Conservation (phyloP, 2,329 filamentous ascomycete genomes). For the Botrytis elliptica region DNA sequence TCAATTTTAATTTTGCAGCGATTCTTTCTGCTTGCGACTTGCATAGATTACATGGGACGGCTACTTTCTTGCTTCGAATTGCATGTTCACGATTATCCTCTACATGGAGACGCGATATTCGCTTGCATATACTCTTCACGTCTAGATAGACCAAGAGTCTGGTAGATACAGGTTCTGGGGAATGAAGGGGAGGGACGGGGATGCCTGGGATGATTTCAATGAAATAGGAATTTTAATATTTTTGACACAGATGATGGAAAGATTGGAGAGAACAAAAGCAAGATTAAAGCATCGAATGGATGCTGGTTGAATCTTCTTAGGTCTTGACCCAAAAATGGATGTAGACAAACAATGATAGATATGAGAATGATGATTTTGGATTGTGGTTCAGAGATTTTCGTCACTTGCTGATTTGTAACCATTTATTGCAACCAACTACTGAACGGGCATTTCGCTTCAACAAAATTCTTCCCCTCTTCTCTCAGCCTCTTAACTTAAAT, state of each 20-base stretch:
- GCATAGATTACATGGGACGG: slow-evolving; percentile 6
- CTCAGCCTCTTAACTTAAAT: background rate
- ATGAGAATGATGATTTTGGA: background rate
- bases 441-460: background rate
- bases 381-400: background rate
- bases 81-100: slow-evolving; percentile 1
- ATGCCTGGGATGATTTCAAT: slow-evolving; percentile 5
- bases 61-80: background rate
- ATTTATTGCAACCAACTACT: background rate
- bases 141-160: background rate
- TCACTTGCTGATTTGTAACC: background rate
- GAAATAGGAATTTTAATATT: slow-evolving; percentile 2
- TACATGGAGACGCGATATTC: slow-evolving; percentile 9
- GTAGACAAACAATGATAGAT: slow-evolving; percentile 9
- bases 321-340: background rate
- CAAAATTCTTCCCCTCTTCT: background rate
- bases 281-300: background rate
- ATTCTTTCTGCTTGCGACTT: slow-evolving; percentile 1
- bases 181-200: background rate
- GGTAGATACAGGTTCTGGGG: background rate
- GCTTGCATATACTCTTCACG: slow-evolving; percentile 10
- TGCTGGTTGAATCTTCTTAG: background rate
- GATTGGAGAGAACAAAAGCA: background rate
- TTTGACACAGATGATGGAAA: background rate
- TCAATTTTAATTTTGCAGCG: slow-evolving; percentile 10